Base-by-base conservation (phyloP, 768 basidiomycete species). In the Rhodotorula diobovata region DNA sequence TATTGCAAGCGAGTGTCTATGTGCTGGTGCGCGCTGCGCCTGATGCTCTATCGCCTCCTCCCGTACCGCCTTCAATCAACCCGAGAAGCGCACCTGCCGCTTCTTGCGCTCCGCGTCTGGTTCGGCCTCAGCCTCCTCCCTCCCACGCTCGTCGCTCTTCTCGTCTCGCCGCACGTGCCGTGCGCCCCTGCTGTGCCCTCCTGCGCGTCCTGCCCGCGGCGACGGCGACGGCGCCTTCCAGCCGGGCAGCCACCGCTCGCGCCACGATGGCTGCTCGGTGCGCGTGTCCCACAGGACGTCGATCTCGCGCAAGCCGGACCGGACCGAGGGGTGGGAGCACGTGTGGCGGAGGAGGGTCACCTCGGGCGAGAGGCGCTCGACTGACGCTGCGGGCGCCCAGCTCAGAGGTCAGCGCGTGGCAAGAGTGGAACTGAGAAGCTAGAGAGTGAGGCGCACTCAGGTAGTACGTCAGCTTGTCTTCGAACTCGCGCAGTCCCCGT, bases 381-480 rank as follows among this genome's bases (percentile, higher is more conserved):
- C 69, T 8, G 62, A 32, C 34, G 70, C 70, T 71, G 58, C 18
- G 23, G 57, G 58, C 30, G 23, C 34, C 25, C 23, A 21, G 41
- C 5, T 1, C 43, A 55, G n/a, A n/a, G n/a, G n/a, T n/a, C n/a
- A n/a, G n/a, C 30, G 37, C 16, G 41, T 6, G 23, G 41, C 12
- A 20, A 51, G 30, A 41, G 39, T 4, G 16, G 34, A 46, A 12
- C 37, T 8, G 45, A 46, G 45, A 46, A 25, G 48, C 21, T 23
- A 25, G 48, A 50, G 23, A 43, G 41, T 14, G 14, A 14, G 32
- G 53, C 70, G 28, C 23, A 71, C 55, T 39, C 55, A 74, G 59
- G 66, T 62, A 71, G 61, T 71, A 74, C 41, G 67, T 71, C 41
- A 66, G 53, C 57, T 74, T 74, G 18, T 71, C 67, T 4, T 28